Evolutionary conservation across 1,284 basidiomycete genomes (phyloP).

Genomic region (Tremellales sp.): DNA sequence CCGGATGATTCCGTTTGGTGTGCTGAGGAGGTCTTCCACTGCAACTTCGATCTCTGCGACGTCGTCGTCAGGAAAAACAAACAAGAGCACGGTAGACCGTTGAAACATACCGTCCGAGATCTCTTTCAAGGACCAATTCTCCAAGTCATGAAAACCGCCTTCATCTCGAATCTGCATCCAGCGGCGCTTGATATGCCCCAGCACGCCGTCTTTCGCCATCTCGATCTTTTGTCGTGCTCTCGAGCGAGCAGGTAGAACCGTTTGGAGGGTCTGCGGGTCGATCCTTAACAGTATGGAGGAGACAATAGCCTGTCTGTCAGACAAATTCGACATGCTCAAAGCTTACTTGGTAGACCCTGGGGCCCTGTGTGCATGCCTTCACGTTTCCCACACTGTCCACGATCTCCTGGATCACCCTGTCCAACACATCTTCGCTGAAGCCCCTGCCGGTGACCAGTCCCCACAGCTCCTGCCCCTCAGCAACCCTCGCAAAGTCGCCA

Average conservation of each 20-base stretch:
- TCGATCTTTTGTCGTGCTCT: slow-evolving; percentile 65
- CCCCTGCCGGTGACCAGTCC: slow-evolving; percentile 67
- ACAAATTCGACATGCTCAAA: neutral
- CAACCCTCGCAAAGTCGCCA: slow-evolving; percentile 59
- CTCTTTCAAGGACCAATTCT: slow-evolving; percentile 82
- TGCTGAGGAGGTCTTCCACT: slow-evolving; percentile 62
- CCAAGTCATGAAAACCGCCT: slow-evolving; percentile 73
- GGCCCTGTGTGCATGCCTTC: slow-evolving; percentile 60
- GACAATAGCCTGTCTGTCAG: slow-evolving; percentile 60
- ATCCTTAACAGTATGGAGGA: slow-evolving; percentile 67
- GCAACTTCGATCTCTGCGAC: slow-evolving; percentile 70
- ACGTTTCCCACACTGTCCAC: slow-evolving; percentile 51
- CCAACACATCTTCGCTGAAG: slow-evolving; percentile 64
- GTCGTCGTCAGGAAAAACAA: neutral
- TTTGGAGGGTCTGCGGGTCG: slow-evolving; percentile 58
- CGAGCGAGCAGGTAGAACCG: slow-evolving; percentile 63
- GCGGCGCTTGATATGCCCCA: slow-evolving; percentile 52
- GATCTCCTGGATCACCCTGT: slow-evolving; percentile 64
- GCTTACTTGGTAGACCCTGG: slow-evolving; percentile 66
- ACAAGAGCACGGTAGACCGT: no score
- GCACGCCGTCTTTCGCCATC: slow-evolving; percentile 62
- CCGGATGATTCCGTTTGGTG: neutral
- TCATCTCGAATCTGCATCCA: slow-evolving; percentile 75
- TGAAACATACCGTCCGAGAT: slow-evolving; percentile 72
- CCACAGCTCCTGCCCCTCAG: slow-evolving; percentile 64